A percentile compares a stretch with the other conserved stretches of the same genome.
phyloP scores from a whole-genome alignment of 495 filamentous ascomycete genomes.

The Penicillium subrubescens region DNA sequence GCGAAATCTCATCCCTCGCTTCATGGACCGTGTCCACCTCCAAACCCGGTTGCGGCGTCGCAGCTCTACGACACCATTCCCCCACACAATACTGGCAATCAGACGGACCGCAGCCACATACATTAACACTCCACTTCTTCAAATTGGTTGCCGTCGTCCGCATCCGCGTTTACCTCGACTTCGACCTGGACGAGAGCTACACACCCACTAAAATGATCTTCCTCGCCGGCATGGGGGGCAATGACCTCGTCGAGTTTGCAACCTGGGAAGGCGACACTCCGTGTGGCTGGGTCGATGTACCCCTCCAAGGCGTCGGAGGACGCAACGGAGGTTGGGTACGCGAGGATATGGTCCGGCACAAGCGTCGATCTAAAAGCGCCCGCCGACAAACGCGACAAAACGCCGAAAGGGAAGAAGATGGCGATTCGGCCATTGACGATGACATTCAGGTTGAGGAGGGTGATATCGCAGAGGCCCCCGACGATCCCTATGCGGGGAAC shows the following conservation, averaged over 20 bases:
- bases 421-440: conserved; percentile 8
- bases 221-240: conserved; percentile 80
- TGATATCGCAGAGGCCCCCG: conserved; percentile 29
- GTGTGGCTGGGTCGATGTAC: conserved; percentile 86
- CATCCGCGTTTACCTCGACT: conserved; percentile 87
- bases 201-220: conserved; percentile 93
- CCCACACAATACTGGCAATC: conserved; percentile 91
- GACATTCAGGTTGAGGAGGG: conserved; percentile 12
- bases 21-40: conserved; percentile 89
- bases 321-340: conserved; percentile 45
- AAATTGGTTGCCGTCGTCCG: conserved; percentile 83
- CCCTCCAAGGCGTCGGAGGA: conserved; percentile 65
- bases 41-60: conserved; percentile 89
- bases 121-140: conserved; percentile 93
- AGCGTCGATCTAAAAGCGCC: conserved; percentile 14
- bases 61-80: conserved; percentile 79
- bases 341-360: conserved; percentile 12
- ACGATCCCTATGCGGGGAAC: conserved; percentile 57
- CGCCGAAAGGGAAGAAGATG: conserved; percentile 4
- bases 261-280: conserved; percentile 76
- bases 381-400: conserved; percentile 2
- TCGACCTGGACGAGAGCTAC: conserved; percentile 89
- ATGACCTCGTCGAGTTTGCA: conserved; percentile 83
- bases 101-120: conserved; percentile 93
- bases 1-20: conserved; percentile 92